Conservation (phyloP, 345 rosid species). For the Gossypium ekmanianum region DNA sequence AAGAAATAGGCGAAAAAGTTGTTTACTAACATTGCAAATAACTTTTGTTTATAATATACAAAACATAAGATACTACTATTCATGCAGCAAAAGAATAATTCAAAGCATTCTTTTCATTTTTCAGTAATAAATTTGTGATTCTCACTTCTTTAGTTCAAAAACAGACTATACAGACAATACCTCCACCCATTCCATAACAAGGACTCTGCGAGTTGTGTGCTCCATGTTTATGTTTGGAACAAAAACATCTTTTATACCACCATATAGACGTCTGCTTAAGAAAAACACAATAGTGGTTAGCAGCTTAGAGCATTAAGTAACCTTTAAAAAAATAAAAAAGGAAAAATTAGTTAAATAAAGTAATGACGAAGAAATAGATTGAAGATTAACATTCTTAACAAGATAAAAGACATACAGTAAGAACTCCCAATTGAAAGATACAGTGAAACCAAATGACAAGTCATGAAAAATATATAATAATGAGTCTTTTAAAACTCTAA, state of each 20-base stretch:
- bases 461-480: not conserved
- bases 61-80: not conserved
- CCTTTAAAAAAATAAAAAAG: not conserved
- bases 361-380: not conserved
- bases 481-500: not conserved
- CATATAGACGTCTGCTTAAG: constrained; percentile 66
- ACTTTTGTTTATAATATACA: not conserved
- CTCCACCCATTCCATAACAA: constrained; percentile 97
- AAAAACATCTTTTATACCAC: constrained; percentile 66
- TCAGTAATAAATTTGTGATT: constrained; percentile 5
- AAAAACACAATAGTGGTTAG: not conserved
- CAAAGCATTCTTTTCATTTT: not conserved
- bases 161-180: constrained; percentile 31
- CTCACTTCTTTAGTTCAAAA: not conserved
- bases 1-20: not conserved
- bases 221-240: constrained; percentile 84
- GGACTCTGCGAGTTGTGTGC: constrained; percentile 77
- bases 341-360: not conserved
- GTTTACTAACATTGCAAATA: not conserved
- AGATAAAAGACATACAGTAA: constrained; percentile 5
- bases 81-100: constrained; percentile 3
- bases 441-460: not conserved
- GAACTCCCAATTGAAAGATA: not conserved
- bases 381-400: not conserved
- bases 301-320: not conserved